A percentile compares a stretch with the other conserved stretches of the same genome.
These are phyloP conservation scores for Rhizopogon vesiculosus DNA, from an alignment of 768 basidiomycete genomes.

Conservation along the genomic window DNA sequence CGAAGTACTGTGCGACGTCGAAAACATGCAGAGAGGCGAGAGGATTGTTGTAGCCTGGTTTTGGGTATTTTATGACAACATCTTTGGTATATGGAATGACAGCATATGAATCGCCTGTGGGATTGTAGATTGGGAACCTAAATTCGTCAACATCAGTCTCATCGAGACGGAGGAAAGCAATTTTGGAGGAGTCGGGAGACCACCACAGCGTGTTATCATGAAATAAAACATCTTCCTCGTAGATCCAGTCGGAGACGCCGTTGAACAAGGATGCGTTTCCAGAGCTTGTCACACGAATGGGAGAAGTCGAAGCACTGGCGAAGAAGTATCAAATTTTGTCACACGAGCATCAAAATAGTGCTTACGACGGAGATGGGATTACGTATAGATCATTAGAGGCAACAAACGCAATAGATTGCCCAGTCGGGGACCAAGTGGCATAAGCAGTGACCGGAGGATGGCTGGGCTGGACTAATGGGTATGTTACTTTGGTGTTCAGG, in stretches of 20 bases:
- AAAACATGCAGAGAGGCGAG: conserved; percentile 81
- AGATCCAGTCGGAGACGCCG: conserved; percentile 97
- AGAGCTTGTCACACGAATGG: conserved; percentile 74
- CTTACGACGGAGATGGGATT: conserved; percentile 61
- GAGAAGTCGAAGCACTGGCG: conserved; percentile 30
- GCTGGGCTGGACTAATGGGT: conserved; percentile 64
- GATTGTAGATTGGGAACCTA: conserved; percentile 89
- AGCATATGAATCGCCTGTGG: conserved; percentile 59
- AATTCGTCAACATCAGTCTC: conserved; percentile 87
- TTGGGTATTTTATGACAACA: conserved; percentile 74
- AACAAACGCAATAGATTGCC: conserved; percentile 84
- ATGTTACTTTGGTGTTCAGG: conserved; percentile 61
- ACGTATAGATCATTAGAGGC: conserved; percentile 86
- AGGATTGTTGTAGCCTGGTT: conserved; percentile 89
- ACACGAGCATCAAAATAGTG: not conserved
- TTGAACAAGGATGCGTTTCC: conserved; percentile 87
- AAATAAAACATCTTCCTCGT: conserved; percentile 87
- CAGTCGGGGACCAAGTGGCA: conserved; percentile 83
- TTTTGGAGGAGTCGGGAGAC: conserved; percentile 55
- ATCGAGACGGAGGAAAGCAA: conserved; percentile 87
- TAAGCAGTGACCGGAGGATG: conserved; percentile 70
- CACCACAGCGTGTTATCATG: conserved; percentile 82
- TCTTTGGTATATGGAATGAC: conserved; percentile 74
- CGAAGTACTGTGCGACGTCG: conserved; percentile 56
- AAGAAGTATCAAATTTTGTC: not conserved